Evolutionary conservation across 2,329 filamentous ascomycete genomes (phyloP).

Genomic region (Geosmithia putterillii): DNA sequence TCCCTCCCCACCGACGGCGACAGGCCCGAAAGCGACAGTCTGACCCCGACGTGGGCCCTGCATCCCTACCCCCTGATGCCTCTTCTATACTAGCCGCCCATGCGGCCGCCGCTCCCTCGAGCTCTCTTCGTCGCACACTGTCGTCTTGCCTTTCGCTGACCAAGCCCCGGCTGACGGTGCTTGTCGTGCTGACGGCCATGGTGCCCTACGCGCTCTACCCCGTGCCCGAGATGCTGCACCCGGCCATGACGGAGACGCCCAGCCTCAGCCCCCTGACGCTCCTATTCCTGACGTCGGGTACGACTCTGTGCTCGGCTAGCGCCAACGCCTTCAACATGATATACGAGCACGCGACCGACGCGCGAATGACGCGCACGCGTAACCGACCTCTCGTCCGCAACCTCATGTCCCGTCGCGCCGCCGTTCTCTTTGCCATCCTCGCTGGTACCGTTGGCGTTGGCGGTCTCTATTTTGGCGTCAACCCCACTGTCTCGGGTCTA

Average conservation of each 20-base stretch:
- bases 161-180: slow-evolving; percentile 87
- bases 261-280: slow-evolving; percentile 85
- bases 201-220: slow-evolving; percentile 89
- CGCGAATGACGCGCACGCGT: slow-evolving; percentile 83
- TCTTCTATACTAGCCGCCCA: slow-evolving; percentile 42
- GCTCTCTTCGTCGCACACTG: slow-evolving; percentile 51
- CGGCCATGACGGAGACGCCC: slow-evolving; percentile 53
- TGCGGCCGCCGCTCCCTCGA: slow-evolving; percentile 34
- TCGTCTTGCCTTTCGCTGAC: slow-evolving; percentile 80
- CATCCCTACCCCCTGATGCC: slow-evolving; percentile 29
- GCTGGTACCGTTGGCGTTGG: slow-evolving; percentile 58
- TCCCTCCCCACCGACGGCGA: slow-evolving; percentile 21
- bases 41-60: slow-evolving; percentile 6
- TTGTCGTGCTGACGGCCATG: slow-evolving; percentile 84
- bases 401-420: slow-evolving; percentile 59
- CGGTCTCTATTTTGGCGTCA: slow-evolving; percentile 78
- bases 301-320: slow-evolving; percentile 75
- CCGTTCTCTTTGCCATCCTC: slow-evolving; percentile 65
- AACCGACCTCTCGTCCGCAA: slow-evolving; percentile 80
- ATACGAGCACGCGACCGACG: slow-evolving; percentile 82
- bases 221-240: slow-evolving; percentile 71
- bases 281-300: slow-evolving; percentile 81
- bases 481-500: slow-evolving; percentile 81
- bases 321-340: slow-evolving; percentile 97
- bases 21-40: slow-evolving; percentile 15